Evolutionary conservation across 176 grass and related monocot genomes (phyloP).

Genomic region (Luzula sylvatica): DNA sequence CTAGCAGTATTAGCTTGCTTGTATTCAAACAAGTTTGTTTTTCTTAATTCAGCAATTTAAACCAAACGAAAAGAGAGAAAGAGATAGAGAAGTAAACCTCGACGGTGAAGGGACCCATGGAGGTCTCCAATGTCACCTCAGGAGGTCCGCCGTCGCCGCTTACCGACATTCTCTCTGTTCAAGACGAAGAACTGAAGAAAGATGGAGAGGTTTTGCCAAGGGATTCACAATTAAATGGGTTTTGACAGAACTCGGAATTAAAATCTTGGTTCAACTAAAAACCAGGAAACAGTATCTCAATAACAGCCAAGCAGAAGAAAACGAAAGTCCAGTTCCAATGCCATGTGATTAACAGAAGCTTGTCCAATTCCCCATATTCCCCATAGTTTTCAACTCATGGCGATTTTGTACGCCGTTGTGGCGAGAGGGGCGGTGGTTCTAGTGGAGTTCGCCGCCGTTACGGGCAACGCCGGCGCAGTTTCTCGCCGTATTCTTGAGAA

Average conservation of each 20-base stretch:
- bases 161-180: slow-evolving; percentile 38
- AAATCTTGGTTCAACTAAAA: not conserved
- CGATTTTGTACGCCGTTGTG: slow-evolving; percentile 79
- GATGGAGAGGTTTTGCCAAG: not conserved
- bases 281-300: not conserved
- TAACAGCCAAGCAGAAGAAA: slow-evolving; percentile 13
- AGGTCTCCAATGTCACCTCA: slow-evolving; percentile 82
- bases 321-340: not conserved
- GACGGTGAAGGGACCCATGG: slow-evolving; percentile 74
- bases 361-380: not conserved
- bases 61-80: not conserved
- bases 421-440: slow-evolving; percentile 80
- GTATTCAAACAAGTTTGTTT: no score
- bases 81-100: slow-evolving; percentile 34
- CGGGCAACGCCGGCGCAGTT: slow-evolving; percentile 69
- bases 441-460: slow-evolving; percentile 74
- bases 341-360: not conserved
- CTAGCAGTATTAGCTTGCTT: no score
- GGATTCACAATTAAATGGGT: no score
- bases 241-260: not conserved
- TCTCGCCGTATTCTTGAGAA: slow-evolving; percentile 82
- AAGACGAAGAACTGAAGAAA: not conserved
- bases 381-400: slow-evolving; percentile 29
- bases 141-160: slow-evolving; percentile 47
- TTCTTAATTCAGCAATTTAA: no score